Evolutionary conservation across 495 filamentous ascomycete genomes (phyloP).

Genomic region (Neurospora sp.): DNA sequence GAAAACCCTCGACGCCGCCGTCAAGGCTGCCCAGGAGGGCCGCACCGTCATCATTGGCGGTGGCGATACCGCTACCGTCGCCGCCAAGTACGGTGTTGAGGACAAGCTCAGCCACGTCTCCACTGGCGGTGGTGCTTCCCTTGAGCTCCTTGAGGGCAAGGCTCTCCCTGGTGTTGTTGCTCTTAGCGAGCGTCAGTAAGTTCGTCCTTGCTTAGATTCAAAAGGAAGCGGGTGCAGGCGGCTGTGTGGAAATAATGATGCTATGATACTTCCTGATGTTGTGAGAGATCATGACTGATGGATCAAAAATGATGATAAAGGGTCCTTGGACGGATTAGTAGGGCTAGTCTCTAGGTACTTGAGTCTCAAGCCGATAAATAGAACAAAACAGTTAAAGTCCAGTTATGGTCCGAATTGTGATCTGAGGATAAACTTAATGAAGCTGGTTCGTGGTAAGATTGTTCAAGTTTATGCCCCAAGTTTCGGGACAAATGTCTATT

Average conservation of each 20-base stretch:
- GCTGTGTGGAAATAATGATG: conserved; percentile 2
- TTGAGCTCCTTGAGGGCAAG: conserved; percentile 97
- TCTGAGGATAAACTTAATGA: not conserved
- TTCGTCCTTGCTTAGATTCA: not conserved
- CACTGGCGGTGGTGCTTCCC: conserved; percentile 88
- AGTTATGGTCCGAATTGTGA: not conserved
- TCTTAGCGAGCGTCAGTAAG: conserved; percentile 60
- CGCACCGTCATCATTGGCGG: conserved; percentile 97
- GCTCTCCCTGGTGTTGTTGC: conserved; percentile 88
- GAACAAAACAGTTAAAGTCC: not conserved
- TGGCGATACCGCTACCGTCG: conserved; percentile 95
- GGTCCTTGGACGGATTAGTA: conserved; percentile 14
- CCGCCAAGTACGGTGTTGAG: conserved; percentile 93
- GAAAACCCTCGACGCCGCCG: conserved; percentile 76
- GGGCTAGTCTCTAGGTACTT: conserved; percentile 18
- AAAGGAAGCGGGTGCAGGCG: not conserved
- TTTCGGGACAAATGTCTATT: not conserved
- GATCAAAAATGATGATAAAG: not conserved
- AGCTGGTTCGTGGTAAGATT: not conserved
- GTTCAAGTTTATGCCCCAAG: no score
- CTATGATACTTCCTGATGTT: not conserved
- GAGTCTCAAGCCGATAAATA: not conserved
- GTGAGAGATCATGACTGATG: not conserved
- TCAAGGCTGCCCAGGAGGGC: conserved; percentile 64
- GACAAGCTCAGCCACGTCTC: conserved; percentile 96